Evolutionary conservation across 371 early-diverging fungal species (phyloP), one percentile per base, ranked within the genome.

Genomic region (Entomophthora muscae): DNA sequence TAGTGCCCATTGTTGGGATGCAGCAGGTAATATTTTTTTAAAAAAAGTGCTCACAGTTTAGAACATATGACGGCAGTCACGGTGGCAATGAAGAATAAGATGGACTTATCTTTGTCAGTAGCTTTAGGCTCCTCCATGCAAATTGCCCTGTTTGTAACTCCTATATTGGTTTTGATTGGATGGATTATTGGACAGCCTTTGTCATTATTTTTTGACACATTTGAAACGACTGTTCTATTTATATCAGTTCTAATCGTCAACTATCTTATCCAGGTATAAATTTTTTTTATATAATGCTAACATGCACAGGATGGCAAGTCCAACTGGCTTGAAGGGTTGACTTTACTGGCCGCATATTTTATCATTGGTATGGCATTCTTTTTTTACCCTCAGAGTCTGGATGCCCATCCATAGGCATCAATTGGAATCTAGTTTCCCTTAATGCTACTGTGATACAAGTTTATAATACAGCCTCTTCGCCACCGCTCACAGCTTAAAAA

Each of bases 81-180:
- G 0, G 83, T 84, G 12, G 90, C 94, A 0, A 73, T 84, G 63
- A 81, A 86, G 61, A 81, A 93, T 75, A 91, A 92, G 77, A 90
- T 93, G 89, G 90, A 93, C 64, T 71, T 90, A 27, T 82, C 89
- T 0, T 75, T 95, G 32, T 82, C 85, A 33, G 84, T 93, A 23
- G 91, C 94, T 21, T 75, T 93, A 12, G 93, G 93, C 1, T 88
- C 88, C n/a, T 83, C 83, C 55, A 86, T 91, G 81, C 93, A 94
- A 71, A 91, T 94, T 61, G 88, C 91, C 0, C 76, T 95, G 22
- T 75, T 92, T 29, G 91, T 91, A 1, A 86, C 88, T 21, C 95
- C 94, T 2, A 66, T 93, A 32, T 75, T 88, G 69, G 91, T 92
- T 56, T 76, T 93, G 52, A 72, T 88, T 23, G 93, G 93, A 0